Conservation (phyloP, 345 rosid species). For the Acer campestre region DNA sequence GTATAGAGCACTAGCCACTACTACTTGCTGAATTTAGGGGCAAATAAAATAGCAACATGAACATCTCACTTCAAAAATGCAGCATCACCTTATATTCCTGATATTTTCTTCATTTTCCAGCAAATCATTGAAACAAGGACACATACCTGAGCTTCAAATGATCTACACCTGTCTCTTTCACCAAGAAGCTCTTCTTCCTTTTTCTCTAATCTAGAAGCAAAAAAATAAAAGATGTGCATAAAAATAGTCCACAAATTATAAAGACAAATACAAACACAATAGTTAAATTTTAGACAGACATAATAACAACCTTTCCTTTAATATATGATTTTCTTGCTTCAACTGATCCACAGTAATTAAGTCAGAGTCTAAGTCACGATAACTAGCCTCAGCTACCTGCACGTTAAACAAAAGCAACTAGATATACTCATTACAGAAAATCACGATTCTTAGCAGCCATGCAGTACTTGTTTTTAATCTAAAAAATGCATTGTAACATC, state of each 20-base stretch:
- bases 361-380: constrained; percentile 24
- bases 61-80: neutral
- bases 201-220: constrained; percentile 42
- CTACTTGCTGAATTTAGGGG: neutral
- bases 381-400: constrained; percentile 34
- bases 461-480: neutral
- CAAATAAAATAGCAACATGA: neutral
- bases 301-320: constrained; percentile 57
- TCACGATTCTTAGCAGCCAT: neutral
- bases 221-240: neutral
- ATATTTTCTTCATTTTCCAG: neutral
- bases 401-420: constrained; percentile 9
- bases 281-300: neutral
- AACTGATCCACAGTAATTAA: constrained; percentile 35
- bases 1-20: neutral
- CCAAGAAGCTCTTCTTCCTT: constrained; percentile 26
- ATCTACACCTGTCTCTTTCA: constrained; percentile 47
- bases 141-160: constrained; percentile 60
- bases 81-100: neutral
- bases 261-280: neutral
- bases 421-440: neutral
- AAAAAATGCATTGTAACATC: neutral
- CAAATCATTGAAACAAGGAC: neutral
- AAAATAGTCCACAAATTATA: constrained; percentile 1
- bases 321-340: constrained; percentile 58